These are phyloP conservation scores for Saccharomycopsis javanensis DNA, from an alignment of 805 yeast genomes.

Conservation along the genomic window DNA sequence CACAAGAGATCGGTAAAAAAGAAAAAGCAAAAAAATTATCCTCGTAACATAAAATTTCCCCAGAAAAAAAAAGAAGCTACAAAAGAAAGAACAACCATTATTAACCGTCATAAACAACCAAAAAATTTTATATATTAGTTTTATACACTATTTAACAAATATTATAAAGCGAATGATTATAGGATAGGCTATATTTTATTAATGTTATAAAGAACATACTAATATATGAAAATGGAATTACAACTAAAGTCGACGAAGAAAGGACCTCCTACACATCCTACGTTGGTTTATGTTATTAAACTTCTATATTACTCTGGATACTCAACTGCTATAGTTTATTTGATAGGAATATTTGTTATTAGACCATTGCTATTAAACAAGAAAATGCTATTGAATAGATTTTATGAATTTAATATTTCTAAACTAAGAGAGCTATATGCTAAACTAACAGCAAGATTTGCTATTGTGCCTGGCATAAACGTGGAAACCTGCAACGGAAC, in stretches of 20 bases:
- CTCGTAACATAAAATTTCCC: too few relatives aligned
- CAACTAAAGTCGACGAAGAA: neutral
- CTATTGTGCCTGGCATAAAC: slow-evolving; percentile 10
- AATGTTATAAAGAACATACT: neutral
- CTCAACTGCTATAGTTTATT: slow-evolving; percentile 7
- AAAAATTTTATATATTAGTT: too few relatives aligned
- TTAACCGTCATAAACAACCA: too few relatives aligned
- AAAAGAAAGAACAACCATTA: neutral
- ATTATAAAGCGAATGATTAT: too few relatives aligned
- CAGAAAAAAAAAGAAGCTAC: neutral
- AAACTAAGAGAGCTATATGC: slow-evolving; percentile 3
- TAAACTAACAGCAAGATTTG: slow-evolving; percentile 2
- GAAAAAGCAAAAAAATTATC: neutral
- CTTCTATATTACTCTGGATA: slow-evolving; percentile 16
- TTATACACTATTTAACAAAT: too few relatives aligned
- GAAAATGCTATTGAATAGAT: slow-evolving; percentile 1
- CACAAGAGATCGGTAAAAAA: neutral
- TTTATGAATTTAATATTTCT: slow-evolving; percentile 7
- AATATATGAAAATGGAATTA: neutral
- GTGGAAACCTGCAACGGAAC: neutral
- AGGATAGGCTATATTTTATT: too few relatives aligned
- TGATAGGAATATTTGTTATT: slow-evolving; percentile 10
- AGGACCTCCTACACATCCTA: slow-evolving; percentile 11
- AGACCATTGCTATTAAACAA: slow-evolving; percentile 17
- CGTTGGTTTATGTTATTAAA: slow-evolving; percentile 14